Conservation (phyloP, 2,329 filamentous ascomycete genomes). For the Westerdykella sp. region DNA sequence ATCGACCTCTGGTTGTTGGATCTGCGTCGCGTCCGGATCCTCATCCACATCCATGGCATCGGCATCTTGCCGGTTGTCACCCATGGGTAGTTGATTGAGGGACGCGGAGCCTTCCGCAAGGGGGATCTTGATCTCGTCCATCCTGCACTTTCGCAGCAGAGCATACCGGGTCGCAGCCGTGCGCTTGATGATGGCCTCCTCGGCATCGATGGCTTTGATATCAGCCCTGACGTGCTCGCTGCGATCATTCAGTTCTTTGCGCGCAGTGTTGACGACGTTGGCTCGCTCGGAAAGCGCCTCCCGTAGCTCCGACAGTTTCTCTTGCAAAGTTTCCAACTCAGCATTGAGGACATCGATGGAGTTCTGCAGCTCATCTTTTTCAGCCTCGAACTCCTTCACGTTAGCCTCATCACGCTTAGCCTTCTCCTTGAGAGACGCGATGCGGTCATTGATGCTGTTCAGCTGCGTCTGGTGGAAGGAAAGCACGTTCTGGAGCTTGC, state of each 20-base stretch:
- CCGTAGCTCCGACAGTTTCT: slow-evolving; percentile 64
- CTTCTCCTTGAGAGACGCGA: slow-evolving; percentile 61
- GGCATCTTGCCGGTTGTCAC: slow-evolving; percentile 66
- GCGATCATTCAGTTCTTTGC: slow-evolving; percentile 73
- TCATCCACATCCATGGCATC: slow-evolving; percentile 94
- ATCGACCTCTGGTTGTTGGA: slow-evolving; percentile 57
- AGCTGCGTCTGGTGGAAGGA: slow-evolving; percentile 65
- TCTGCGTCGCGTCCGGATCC: slow-evolving; percentile 45
- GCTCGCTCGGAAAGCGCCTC: slow-evolving; percentile 62
- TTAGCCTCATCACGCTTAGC: slow-evolving; percentile 61
- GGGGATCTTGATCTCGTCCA: slow-evolving; percentile 87
- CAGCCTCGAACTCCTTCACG: slow-evolving; percentile 56
- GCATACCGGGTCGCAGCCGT: slow-evolving; percentile 79
- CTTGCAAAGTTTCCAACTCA: slow-evolving; percentile 69
- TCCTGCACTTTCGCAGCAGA: slow-evolving; percentile 78
- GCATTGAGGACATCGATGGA: slow-evolving; percentile 66
- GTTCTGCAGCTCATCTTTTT: slow-evolving; percentile 70
- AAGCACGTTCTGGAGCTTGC: slow-evolving; percentile 54
- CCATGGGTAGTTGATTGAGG: slow-evolving; percentile 79
- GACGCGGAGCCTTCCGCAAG: slow-evolving; percentile 62
- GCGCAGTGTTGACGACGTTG: slow-evolving; percentile 71
- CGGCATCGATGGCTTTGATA: slow-evolving; percentile 65
- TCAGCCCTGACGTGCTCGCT: slow-evolving; percentile 74
- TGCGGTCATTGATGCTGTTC: slow-evolving; percentile 61
- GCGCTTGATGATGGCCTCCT: slow-evolving; percentile 83